Evolutionary conservation across 106 monocot genomes (phyloP).

Genomic region (Acanthochlamys bracteata): DNA sequence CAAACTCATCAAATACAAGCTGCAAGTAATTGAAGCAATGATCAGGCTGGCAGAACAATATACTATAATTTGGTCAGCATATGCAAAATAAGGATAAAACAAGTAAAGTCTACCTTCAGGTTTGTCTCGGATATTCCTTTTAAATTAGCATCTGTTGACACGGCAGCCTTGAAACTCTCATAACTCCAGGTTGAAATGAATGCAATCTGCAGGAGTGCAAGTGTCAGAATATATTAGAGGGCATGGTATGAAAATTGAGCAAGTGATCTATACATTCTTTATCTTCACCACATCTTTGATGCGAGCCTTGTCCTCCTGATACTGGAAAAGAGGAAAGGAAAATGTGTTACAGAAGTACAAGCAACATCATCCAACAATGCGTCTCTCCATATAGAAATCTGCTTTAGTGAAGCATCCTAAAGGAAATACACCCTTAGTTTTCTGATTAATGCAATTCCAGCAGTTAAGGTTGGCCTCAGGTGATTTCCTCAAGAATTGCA

Average conservation of each 20-base stretch:
- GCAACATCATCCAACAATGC: background rate
- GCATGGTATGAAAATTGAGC: background rate
- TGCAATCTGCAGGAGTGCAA: constrained; percentile 40
- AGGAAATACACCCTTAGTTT: too few relatives aligned
- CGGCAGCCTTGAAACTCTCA: constrained; percentile 59
- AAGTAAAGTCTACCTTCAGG: constrained; percentile 44
- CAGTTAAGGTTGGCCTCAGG: too few relatives aligned
- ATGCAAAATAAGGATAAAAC: too few relatives aligned
- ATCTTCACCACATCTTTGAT: constrained; percentile 77
- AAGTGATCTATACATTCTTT: constrained; percentile 33
- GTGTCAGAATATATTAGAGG: background rate
- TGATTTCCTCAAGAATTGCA: too few relatives aligned
- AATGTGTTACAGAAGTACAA: background rate
- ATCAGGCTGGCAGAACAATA: too few relatives aligned
- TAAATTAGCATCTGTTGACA: constrained; percentile 33
- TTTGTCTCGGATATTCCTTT: constrained; percentile 73
- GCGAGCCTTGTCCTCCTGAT: constrained; percentile 68
- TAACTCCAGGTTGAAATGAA: constrained; percentile 52
- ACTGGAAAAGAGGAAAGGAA: constrained; percentile 44
- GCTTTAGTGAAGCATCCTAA: too few relatives aligned
- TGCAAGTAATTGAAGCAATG: constrained; percentile 16
- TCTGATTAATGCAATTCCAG: too few relatives aligned
- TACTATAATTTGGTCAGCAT: too few relatives aligned
- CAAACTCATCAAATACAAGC: constrained; percentile 84
- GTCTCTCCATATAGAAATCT: background rate